Base-by-base conservation (phyloP, 371 early-diverging fungal genomes). In the Mortierella sp. region DNA sequence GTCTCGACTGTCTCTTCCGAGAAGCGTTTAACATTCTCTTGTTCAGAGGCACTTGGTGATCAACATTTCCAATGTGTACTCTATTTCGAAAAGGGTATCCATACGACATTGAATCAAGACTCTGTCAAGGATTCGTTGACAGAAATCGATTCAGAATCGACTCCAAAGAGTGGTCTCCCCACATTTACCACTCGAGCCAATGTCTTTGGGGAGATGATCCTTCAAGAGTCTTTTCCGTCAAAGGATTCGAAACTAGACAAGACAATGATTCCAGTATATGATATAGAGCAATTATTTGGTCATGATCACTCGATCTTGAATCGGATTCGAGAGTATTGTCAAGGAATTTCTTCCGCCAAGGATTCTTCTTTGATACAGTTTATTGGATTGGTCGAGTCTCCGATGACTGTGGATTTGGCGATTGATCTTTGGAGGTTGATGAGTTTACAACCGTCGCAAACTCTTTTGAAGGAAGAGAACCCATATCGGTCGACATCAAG, bases 371-470 rank as follows among this genome's bases (percentile, higher is more conserved):
- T 12, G 30, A n/a, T n/a, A n/a, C 29, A 30, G 5, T 75, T 59
- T 64, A 26, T 70, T 16, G 71, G 76, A 4, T 46, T 60, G 26
- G 62, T 64, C 23, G 68, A 62, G 7, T 53, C 60, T 16, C 47
- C 15, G 21, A 11, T 14, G 21, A 60, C 62, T 6, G 21, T 70
- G 11, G 50, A 51, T 7, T 37, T 60, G 0, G 62, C 66, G 25
- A 18, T 59, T 1, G 70, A 57, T 12, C 74, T 73, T n/a, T 73
- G 74, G 74, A 73, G 64, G 43, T 46, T 73, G 25, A 60, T 57
- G 12, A 60, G 51, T 7, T 46, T 70, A 23, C 21, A 58, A 23
- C 60, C 64, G 37, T 9, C 5, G 3, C 37, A 37, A 37, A 3
- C 5, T 37, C 37, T 5, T 5, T 37, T 37, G 37, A 37, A 5